phyloP scores from a whole-genome alignment of 805 yeast genomes.

The Osmozyma mogii region DNA sequence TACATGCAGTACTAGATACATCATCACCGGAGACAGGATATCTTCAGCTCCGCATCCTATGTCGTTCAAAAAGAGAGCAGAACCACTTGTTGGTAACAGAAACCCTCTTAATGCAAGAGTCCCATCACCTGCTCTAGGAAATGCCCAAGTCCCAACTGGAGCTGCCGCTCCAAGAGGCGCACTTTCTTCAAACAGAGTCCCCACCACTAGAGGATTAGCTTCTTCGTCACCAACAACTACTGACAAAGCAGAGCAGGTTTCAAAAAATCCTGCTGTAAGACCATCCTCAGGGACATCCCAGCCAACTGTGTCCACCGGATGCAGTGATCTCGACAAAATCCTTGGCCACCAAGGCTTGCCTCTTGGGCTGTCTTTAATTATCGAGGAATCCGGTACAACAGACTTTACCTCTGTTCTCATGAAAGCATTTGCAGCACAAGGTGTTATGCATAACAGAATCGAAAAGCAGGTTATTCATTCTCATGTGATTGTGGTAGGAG shows the following conservation, averaged over 20 bases:
- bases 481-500: slow-evolving; percentile 59
- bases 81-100: slow-evolving; percentile 22
- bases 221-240: slow-evolving; percentile 1
- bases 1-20: background rate
- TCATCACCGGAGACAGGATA: background rate
- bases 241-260: slow-evolving; percentile 3
- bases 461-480: slow-evolving; percentile 30
- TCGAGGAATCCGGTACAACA: slow-evolving; percentile 84
- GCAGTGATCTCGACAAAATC: slow-evolving; percentile 63
- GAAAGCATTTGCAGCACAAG: slow-evolving; percentile 70
- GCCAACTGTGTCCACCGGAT: slow-evolving; percentile 75
- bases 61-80: slow-evolving; percentile 57
- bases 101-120: slow-evolving; percentile 1
- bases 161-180: background rate
- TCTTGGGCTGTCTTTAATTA: slow-evolving; percentile 55
- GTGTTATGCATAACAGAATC: slow-evolving; percentile 55
- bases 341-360: slow-evolving; percentile 84
- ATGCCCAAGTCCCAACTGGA: slow-evolving; percentile 3
- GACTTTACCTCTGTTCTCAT: slow-evolving; percentile 71
- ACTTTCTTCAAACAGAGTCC: too few relatives aligned
- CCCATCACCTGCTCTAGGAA: slow-evolving; percentile 4
- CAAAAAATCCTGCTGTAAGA: slow-evolving; percentile 48
- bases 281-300: slow-evolving; percentile 75
- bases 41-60: slow-evolving; percentile 25
- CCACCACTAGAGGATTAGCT: too few relatives aligned